Conservation (phyloP, 2,329 filamentous ascomycete genomes). For the Stagonosporopsis tanaceti region DNA sequence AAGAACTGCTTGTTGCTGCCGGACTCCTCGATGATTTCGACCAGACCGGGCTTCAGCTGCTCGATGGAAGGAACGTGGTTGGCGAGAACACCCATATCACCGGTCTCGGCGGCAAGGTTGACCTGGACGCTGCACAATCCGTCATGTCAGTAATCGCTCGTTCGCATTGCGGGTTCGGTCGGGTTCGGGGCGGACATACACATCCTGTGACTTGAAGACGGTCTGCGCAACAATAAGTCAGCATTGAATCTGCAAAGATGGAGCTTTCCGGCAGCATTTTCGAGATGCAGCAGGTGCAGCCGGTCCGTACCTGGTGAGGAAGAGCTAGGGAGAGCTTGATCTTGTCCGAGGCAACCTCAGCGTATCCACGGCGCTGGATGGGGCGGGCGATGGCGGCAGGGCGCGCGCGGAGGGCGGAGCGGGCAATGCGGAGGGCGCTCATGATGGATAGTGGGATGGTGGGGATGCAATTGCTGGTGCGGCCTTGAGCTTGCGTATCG, state of each 20-base stretch:
- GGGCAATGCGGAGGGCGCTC: constrained; percentile 94
- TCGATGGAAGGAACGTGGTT: constrained; percentile 99
- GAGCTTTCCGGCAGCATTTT: constrained; percentile 2
- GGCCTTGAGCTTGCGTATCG: constrained; percentile 38
- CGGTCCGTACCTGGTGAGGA: constrained; percentile 88
- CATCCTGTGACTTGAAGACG: constrained; percentile 75
- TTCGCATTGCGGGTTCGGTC: constrained; percentile 32
- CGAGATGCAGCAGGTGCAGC: constrained; percentile 19
- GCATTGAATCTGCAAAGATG: constrained; percentile 18
- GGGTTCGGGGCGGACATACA: constrained; percentile 62
- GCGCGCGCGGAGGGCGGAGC: constrained; percentile 82
- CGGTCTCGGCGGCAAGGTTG: constrained; percentile 97
- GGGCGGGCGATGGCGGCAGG: constrained; percentile 78
- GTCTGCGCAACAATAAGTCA: constrained; percentile 56
- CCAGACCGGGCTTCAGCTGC: constrained; percentile 95
- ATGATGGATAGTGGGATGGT: constrained; percentile 63
- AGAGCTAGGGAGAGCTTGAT: constrained; percentile 98
- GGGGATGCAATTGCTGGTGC: constrained; percentile 50
- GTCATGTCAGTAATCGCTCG: constrained; percentile 42
- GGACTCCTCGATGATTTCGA: constrained; percentile 94
- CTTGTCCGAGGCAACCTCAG: constrained; percentile 63
- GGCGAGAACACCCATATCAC: constrained; percentile 99
- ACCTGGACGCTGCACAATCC: constrained; percentile 79
- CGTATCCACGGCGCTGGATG: constrained; percentile 88
- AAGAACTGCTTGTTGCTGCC: constrained; percentile 96